Base-by-base conservation (phyloP, 345 rosid species). In the Atalantia buxifolia region DNA sequence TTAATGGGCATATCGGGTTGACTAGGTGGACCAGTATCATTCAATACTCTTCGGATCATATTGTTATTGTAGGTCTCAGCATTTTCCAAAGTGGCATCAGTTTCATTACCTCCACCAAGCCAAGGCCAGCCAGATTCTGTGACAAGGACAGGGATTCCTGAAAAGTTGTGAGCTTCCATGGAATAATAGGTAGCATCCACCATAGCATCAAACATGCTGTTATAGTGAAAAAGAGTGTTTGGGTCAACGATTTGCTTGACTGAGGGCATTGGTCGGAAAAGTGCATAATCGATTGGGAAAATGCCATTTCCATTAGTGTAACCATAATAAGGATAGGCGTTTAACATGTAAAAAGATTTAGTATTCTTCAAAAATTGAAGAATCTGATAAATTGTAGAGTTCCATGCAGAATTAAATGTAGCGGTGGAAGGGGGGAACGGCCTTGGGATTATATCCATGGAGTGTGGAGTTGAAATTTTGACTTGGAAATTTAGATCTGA, bases 111-210 rank as follows among this genome's bases (percentile, higher is more conserved):
- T 77, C 97, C 97, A 14, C 99, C 98, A n/a, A 73, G 83, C 76
- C 92, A 92, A 80, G 99, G 99, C 99, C 99, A 97, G 45, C 99
- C 99, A 2, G 98, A 89, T 83, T 97, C 99, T 4, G 98, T 89
- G 63, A 97, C 94, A 71, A 89, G 88, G 73, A 97, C 83, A 0
- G 94, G 92, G 62, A 97, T 89, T 67, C 87, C 92, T 1, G 98
- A 86, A 81, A 92, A 88, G 65, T 90, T 90, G 71, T 87, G 31
- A 64, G 91, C 92, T 36, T 86, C 89, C 68, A 97, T 93, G 31
- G 99, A 89, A 85, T 94, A 97, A 84, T 93, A 97, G 55, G 98
- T 81, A 69, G 99, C 99, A 81, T 97, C 99, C 69, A 97, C 96
- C 98, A 97, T 91, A 1, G 99, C 95, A 75, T 94, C 99, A 82